A percentile compares a stretch with the other conserved stretches of the same genome.
Evolutionary conservation across 768 basidiomycete genomes (phyloP).

Genomic region (Naganishia randhawae): DNA sequence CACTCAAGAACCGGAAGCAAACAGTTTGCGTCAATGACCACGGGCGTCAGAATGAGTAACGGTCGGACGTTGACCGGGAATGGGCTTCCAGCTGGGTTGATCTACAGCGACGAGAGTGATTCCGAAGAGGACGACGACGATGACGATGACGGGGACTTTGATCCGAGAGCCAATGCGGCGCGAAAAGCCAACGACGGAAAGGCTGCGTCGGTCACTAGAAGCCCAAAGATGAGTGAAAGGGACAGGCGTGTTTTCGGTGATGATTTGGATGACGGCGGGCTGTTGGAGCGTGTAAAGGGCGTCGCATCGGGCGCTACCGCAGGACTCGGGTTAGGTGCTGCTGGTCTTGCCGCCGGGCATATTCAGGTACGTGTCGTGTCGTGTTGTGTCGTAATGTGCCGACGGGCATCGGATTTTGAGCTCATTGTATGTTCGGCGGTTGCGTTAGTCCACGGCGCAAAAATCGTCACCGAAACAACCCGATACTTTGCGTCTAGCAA

Average conservation of each 20-base stretch:
- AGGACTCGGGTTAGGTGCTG: not conserved
- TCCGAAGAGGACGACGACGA: conserved; percentile 55
- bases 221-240: conserved; percentile 19
- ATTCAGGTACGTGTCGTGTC: not conserved
- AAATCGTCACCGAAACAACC: not conserved
- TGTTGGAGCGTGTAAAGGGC: conserved; percentile 17
- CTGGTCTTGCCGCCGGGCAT: not conserved
- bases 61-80: not conserved
- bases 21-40: not conserved
- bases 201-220: not conserved
- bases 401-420: no score
- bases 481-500: not conserved
- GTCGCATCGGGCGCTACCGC: not conserved
- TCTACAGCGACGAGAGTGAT: conserved; percentile 56
- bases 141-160: not conserved
- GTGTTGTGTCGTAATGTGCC: no score
- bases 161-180: not conserved
- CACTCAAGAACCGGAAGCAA: not conserved
- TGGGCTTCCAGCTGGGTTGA: conserved; percentile 40
- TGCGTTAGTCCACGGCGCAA: not conserved
- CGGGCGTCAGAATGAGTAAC: conserved; percentile 16
- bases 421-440: no score
- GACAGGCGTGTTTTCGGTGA: conserved; percentile 16
- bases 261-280: conserved; percentile 3
- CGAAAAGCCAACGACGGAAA: not conserved